Base-by-base conservation (phyloP, 331 rosid genomes). In the Quercus phellos region DNA sequence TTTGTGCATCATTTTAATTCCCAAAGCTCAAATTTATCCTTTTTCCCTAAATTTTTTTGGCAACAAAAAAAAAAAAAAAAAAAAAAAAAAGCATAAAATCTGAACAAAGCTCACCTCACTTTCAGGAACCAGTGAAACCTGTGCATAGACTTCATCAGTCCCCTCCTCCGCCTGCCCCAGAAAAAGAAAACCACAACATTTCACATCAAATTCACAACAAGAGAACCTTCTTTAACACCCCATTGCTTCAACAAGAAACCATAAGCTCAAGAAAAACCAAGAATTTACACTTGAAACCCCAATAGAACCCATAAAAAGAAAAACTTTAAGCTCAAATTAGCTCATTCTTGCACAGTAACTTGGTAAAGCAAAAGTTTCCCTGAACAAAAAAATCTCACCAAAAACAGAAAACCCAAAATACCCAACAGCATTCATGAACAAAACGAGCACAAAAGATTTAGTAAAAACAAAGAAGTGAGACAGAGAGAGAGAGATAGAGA, bases 141-240 rank as follows among this genome's bases (percentile, higher is more conserved):
- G 99, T 67, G 96, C 96, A 74, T 84, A 93, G 29, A 93, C 99
- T 85, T 95, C 99, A 53, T 95, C 99, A 22, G 88, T 88, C 29
- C 99, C 97, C 83, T 87, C 94, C 89, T 93, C 99, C 13, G 98
- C 99, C 99, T 95, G 92, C 78, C 67, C 80, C 77, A 58, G 55
- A 79, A 46, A 72, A 59, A 59, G 46, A 38, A 8, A 38, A 8
- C 43, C 11, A 38, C 43, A 38, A 32, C 63, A 70, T 79, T 75
- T 71, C 69, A 67, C 9, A 24, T 66, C 51, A 76, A 68, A 38
- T 74, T 68, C 69, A 87, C 56, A 55, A 61, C 19, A 67, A 42
- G 38, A 34, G 46, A 68, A 54, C n/a, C 26, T 38, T 2, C 16
- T 42, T 18, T 3, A 5, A 17, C 35, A 46, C 21, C 3, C 56